Conservation (phyloP, 129 eudicot genomes). For the Pulicaria dysenterica region DNA sequence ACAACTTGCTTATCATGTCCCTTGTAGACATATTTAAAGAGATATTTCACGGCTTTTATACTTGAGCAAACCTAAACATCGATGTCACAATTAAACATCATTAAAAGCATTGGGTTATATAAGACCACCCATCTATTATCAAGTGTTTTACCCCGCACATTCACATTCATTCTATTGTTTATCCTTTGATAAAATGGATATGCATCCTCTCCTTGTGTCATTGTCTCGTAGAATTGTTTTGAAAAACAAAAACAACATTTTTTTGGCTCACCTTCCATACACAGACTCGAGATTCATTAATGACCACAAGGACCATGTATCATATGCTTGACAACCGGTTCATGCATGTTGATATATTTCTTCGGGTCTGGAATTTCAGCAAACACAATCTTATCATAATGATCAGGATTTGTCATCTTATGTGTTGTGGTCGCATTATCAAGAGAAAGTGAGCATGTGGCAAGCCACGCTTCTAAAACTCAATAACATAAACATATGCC, state of each 20-base stretch:
- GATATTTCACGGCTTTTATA: slow-evolving; percentile 24
- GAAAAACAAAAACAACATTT: slow-evolving; percentile 14
- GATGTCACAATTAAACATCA: not conserved
- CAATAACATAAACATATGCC: slow-evolving; percentile 24
- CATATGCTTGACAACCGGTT: slow-evolving; percentile 32
- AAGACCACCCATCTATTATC: slow-evolving; percentile 36
- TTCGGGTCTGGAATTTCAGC: not conserved
- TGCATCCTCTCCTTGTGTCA: slow-evolving; percentile 9
- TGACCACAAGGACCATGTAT: slow-evolving; percentile 32
- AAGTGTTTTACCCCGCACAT: not conserved
- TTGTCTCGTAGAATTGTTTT: not conserved
- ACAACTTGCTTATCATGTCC: slow-evolving; percentile 15
- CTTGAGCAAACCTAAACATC: not conserved
- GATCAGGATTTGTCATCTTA: not conserved
- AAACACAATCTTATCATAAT: slow-evolving; percentile 12
- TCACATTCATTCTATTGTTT: not conserved
- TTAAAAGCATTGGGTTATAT: slow-evolving; percentile 19
- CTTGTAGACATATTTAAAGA: slow-evolving; percentile 25
- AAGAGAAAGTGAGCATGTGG: too few relatives aligned
- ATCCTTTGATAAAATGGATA: slow-evolving; percentile 33
- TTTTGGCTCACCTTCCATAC: slow-evolving; percentile 12
- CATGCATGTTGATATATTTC: not conserved
- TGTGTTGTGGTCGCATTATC: not conserved
- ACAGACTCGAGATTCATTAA: not conserved
- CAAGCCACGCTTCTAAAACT: slow-evolving; percentile 22